Evolutionary conservation across 2,329 filamentous ascomycete genomes (phyloP), one percentile per base, ranked within the genome.

Genomic region (Fusarium hostae): DNA sequence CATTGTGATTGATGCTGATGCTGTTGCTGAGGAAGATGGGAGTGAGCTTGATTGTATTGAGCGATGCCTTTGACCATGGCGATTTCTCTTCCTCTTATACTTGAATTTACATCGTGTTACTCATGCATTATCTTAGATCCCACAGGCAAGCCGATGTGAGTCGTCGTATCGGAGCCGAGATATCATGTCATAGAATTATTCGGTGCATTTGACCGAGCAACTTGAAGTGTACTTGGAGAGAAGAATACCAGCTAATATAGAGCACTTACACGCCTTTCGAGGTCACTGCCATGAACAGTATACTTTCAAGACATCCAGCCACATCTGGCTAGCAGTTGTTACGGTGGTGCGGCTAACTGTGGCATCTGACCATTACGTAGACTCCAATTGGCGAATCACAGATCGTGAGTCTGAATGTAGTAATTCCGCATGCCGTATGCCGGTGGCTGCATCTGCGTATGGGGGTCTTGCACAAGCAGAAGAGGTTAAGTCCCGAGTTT

Each of bases 1-100:
- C 81, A 82, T 82, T 65, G 30, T 59, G 68, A 39, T 16, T 55
- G 32, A 48, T 39, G 16, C 8, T 50, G 18, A 28, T 51, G 24
- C 28, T 22, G 24, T 30, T 59, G 16, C 50, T 48, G 30, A 13
- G 20, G 28, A 45, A 15, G 13, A 41, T n/a, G 11, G 32, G 28
- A 26, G 34, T 41, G 26, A 16, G 18, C 10, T 32, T 48, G 35
- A 10, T 39, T 50, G 12, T 41, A 30, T n/a, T 24, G 26, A 18
- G 24, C 12, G 16, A 9, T 34, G 18, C 6, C 11, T 43, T 30
- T 15, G 18, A 5, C 28, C 6, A 30, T 28, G 44, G 37, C 20
- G 22, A 15, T 20, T 37, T 13, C 22, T 52, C 37, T 30, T 13
- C 24, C 32, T 68, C 66, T 68, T 69, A 64, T 67, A 56, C 24